Conservation (phyloP, 2,329 filamentous ascomycete species). For the Ilyonectria sp. region DNA sequence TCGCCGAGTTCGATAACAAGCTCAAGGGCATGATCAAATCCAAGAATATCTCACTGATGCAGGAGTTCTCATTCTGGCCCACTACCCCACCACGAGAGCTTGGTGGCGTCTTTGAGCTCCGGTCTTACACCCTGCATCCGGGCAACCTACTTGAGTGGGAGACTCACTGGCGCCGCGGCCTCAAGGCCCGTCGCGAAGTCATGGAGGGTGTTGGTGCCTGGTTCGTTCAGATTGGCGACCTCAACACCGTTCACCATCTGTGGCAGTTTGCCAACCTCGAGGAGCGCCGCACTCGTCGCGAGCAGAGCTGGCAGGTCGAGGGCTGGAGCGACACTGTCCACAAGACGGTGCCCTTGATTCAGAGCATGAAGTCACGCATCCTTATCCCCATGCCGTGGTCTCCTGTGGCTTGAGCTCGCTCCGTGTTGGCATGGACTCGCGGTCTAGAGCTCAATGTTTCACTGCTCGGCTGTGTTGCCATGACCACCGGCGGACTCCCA, state of each 20-base stretch:
- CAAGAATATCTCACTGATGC: slow-evolving; percentile 95
- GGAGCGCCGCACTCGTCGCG: slow-evolving; percentile 89
- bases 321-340: slow-evolving; percentile 98
- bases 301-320: slow-evolving; percentile 95
- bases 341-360: slow-evolving; percentile 97
- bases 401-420: slow-evolving; percentile 78
- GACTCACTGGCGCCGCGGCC: slow-evolving; percentile 94
- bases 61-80: slow-evolving; percentile 99
- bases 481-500: neutral
- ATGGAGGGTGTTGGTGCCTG: slow-evolving; percentile 99
- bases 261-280: slow-evolving; percentile 99
- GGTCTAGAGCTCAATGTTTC: neutral
- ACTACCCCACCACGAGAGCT: slow-evolving; percentile 91
- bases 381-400: slow-evolving; percentile 97
- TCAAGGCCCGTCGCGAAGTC: slow-evolving; percentile 92
- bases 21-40: slow-evolving; percentile 87
- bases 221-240: slow-evolving; percentile 98
- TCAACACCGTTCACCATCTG: slow-evolving; percentile 97
- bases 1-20: slow-evolving; percentile 85
- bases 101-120: slow-evolving; percentile 94
- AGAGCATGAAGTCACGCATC: slow-evolving; percentile 95
- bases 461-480: slow-evolving; percentile 3
- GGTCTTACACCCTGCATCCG: slow-evolving; percentile 95
- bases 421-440: neutral
- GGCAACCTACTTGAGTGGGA: slow-evolving; percentile 99